Evolutionary conservation across 228 moss, liverwort and hornwort species (phyloP), one percentile per base, ranked within the genome.

Genomic region (Sphagnum magellanicum): DNA sequence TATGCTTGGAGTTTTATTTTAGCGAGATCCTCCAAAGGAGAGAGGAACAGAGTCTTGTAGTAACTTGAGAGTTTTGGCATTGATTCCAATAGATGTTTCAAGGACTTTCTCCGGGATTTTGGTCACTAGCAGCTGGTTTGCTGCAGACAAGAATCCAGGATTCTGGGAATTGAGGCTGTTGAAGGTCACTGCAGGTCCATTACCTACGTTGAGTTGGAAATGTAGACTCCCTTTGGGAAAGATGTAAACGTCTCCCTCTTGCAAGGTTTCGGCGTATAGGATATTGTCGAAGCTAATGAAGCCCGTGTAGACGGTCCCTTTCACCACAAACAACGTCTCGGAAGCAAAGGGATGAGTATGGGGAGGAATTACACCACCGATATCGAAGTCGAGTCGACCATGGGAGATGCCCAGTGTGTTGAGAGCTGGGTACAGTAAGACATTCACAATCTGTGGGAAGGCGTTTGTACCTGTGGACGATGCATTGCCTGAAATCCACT

Each of bases 351-450:
- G 32, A 32, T 32, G 85, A 0, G 79, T 64, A 51, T 86, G 85
- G 0, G 73, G 85, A 0, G 85, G 85, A 49, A 86, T 79, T 61
- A 86, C 85, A 0, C 85, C 85, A 0, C 85, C 85, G 0, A 73
- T 58, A 6, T 65, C 82, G 0, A 86, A 71, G 71, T 86, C 85
- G 11, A 86, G 71, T 4, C 82, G 68, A 65, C 81, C 82, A 10
- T 86, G 85, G 4, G 85, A 86, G 7, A 86, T 51, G 0, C 82
- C 82, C 17, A 76, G 85, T 1, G 82, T 86, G 3, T 86, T 86
- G 12, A 86, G 60, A 15, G 73, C 85, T 0, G 85, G 82, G 48
- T 74, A 86, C 0, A 32, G 3, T 32, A 3, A 32, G 32, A 32
- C 32, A 32, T 2, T 32, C 32, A 32, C 32, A 32, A 32, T 3